A percentile compares a stretch with the other conserved stretches of the same genome.
phyloP scores from a whole-genome alignment of 768 basidiomycete species.

The Boletellus emodensis region DNA sequence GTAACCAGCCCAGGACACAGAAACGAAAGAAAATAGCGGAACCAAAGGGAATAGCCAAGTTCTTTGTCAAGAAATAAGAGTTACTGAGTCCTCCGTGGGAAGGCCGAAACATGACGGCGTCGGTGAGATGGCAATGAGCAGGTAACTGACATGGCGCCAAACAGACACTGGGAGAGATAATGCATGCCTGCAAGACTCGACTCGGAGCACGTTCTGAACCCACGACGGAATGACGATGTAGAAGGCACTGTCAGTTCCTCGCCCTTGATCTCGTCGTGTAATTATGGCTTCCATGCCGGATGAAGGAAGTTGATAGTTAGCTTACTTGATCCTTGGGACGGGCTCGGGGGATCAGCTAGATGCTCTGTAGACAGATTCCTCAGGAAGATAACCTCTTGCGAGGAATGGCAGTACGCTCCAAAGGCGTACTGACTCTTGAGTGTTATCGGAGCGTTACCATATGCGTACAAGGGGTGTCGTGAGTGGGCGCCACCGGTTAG shows the following conservation, averaged over 20 bases:
- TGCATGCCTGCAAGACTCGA: slow-evolving; percentile 1
- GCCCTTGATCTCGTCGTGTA: slow-evolving; percentile 6
- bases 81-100: background rate
- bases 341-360: no score
- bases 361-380: no score
- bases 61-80: slow-evolving; percentile 36
- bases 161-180: background rate
- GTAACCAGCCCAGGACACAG: slow-evolving; percentile 14
- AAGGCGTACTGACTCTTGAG: no score
- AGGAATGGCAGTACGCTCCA: no score
- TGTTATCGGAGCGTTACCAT: no score
- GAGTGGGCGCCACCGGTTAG: no score
- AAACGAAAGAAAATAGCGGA: slow-evolving; percentile 31
- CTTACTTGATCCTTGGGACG: no score
- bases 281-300: slow-evolving; percentile 26
- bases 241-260: background rate
- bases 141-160: no score
- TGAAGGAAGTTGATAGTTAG: slow-evolving; percentile 27
- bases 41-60: slow-evolving; percentile 45
- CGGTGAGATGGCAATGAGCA: no score
- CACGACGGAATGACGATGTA: background rate
- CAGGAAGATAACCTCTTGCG: no score
- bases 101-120: no score
- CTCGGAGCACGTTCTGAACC: slow-evolving; percentile 6
- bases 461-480: no score